Conservation (phyloP, 176 grass and related monocot species). For the Ensete glaucum region DNA sequence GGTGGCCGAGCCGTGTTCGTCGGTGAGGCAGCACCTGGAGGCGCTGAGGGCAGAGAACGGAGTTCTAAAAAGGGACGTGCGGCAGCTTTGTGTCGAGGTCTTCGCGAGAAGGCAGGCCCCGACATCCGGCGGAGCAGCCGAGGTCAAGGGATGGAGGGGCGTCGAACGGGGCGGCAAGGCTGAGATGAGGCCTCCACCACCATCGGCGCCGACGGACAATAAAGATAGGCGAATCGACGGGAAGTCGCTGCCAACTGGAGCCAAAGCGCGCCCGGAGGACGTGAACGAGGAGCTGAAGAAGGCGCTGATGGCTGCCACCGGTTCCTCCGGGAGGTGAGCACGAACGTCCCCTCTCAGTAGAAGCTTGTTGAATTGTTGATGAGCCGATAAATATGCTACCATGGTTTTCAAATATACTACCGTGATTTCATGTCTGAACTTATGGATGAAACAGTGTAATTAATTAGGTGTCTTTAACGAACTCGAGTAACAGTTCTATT, state of each 20-base stretch:
- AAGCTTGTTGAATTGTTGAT: too few species aligned
- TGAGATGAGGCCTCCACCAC: not conserved
- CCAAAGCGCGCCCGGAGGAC: slow-evolving; percentile 25
- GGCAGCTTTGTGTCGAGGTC: slow-evolving; percentile 50
- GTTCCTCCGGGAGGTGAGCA: not conserved
- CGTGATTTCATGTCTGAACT: too few species aligned
- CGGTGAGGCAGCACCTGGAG: slow-evolving; percentile 50
- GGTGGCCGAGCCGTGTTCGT: not conserved
- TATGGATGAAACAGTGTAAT: too few species aligned
- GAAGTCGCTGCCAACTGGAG: slow-evolving; percentile 20
- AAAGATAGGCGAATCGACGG: slow-evolving; percentile 24
- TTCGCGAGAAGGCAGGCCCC: slow-evolving; percentile 14
- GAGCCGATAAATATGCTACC: too few species aligned
- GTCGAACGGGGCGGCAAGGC: not conserved
- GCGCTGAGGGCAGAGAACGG: slow-evolving; percentile 42
- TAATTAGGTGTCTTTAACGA: too few species aligned
- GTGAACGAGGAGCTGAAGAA: slow-evolving; percentile 53
- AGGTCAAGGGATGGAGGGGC: not conserved
- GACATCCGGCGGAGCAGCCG: not conserved
- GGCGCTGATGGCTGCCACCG: slow-evolving; percentile 22
- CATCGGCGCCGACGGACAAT: not conserved
- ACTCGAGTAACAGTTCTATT: too few species aligned
- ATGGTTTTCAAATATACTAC: too few species aligned
- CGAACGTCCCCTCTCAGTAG: not conserved
- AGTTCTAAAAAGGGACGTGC: slow-evolving; percentile 47